These are phyloP conservation scores for Aegilops umbellulata DNA, from an alignment of 176 grass and related monocot species.

Conservation along the genomic window DNA sequence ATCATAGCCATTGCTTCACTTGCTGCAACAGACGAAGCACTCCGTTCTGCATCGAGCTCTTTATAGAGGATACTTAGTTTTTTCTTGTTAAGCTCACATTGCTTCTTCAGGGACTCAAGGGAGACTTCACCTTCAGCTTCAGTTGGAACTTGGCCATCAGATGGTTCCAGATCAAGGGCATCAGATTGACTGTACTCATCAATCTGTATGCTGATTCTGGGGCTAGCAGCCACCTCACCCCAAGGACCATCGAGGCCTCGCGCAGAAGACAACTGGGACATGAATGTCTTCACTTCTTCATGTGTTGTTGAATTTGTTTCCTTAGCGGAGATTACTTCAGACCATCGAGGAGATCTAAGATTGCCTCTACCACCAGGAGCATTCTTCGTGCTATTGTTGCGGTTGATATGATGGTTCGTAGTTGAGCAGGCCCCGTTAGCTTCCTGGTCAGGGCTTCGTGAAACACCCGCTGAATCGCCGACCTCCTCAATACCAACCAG, in stretches of 20 bases:
- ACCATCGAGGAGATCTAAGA: constrained; percentile 62
- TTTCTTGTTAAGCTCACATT: constrained; percentile 56
- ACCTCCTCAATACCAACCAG: constrained; percentile 40
- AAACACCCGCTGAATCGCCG: constrained; percentile 20
- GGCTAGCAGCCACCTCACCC: constrained; percentile 39
- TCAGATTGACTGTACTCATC: constrained; percentile 57
- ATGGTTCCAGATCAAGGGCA: constrained; percentile 57
- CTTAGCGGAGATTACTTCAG: constrained; percentile 78
- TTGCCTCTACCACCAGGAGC: constrained; percentile 25
- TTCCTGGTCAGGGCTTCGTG: constrained; percentile 20
- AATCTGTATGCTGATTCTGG: constrained; percentile 45
- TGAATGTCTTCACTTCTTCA: constrained; percentile 78
- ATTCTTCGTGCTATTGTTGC: constrained; percentile 33
- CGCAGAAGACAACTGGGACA: constrained; percentile 68
- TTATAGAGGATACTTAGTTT: constrained; percentile 64
- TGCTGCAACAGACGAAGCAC: constrained; percentile 77
- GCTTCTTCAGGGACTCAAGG: constrained; percentile 54
- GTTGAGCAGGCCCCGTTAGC: constrained; percentile 18
- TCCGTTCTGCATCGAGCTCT: constrained; percentile 89
- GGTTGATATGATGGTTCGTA: constrained; percentile 9
- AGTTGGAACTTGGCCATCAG: constrained; percentile 55
- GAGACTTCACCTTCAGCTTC: constrained; percentile 67
- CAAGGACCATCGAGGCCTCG: constrained; percentile 37
- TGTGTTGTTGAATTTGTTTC: constrained; percentile 65
- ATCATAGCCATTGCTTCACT: constrained; percentile 98